phyloP scores from a whole-genome alignment of 2,329 filamentous ascomycete genomes.

The Cladosporium oxysporum region DNA sequence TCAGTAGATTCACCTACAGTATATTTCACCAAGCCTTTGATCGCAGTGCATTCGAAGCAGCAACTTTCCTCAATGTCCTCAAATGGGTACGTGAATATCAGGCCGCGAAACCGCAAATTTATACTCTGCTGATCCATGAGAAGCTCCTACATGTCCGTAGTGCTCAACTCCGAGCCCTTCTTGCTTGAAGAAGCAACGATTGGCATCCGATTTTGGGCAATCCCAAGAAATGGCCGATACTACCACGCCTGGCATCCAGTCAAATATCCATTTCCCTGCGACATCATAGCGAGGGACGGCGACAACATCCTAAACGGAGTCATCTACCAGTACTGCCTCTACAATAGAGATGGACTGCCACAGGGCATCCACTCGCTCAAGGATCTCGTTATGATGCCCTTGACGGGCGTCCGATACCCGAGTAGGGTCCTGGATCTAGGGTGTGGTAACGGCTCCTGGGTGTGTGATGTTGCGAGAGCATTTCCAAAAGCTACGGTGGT shows the following conservation, averaged over 20 bases:
- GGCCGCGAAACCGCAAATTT: fast-evolving
- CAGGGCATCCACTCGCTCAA: background rate
- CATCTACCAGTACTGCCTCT: background rate
- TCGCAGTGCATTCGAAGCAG: background rate
- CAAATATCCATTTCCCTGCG: slow-evolving; percentile 15
- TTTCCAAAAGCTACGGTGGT: background rate
- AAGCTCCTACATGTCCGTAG: background rate
- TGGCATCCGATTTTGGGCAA: background rate
- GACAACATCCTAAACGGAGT: background rate
- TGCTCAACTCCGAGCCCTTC: background rate
- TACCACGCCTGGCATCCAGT: slow-evolving; percentile 14
- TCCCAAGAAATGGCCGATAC: background rate
- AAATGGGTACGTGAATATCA: background rate
- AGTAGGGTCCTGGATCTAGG: slow-evolving; percentile 63
- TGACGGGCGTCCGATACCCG: background rate
- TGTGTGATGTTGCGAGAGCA: slow-evolving; percentile 70
- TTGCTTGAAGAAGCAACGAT: background rate
- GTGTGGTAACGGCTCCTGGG: slow-evolving; percentile 91
- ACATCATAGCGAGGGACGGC: background rate
- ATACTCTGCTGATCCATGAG: background rate
- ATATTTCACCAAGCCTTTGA: background rate
- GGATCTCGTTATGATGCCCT: background rate
- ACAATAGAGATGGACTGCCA: background rate
- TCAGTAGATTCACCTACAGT: background rate
- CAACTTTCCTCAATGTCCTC: background rate